Base-by-base conservation (phyloP, 768 basidiomycete species). In the Lanmaoa rubissima region DNA sequence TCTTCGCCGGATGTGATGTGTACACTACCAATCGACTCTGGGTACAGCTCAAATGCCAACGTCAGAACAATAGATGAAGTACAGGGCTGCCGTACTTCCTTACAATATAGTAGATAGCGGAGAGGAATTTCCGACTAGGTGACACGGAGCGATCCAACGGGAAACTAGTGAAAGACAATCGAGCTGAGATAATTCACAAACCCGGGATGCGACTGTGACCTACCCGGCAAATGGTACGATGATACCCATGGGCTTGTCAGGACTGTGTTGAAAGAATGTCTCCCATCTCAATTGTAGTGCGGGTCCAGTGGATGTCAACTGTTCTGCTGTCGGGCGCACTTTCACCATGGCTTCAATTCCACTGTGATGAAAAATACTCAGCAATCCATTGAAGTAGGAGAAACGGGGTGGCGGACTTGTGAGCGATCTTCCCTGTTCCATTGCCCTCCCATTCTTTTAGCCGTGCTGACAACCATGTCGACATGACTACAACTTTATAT, bases 201-300 rank as follows among this genome's bases (percentile, higher is more conserved):
- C n/a, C 12, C 31, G 34, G 3, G 12, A 31, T 24, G 19, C 12
- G 42, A 41, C 7, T 11, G 2, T 13, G 19, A 13, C 75, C 47
- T 60, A 83, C 81, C 74, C 75, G 4, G 78, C 68, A 21, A 78
- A 57, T 0, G 74, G 57, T 0, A 69, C 77, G 12, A 83, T 64
- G 43, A 76, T 74, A 39, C 78, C 60, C n/a, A 82, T 76, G 9
- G 84, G 77, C 58, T 86, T 87, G 61, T 87, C 86, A 0, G 80
- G 79, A 10, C 69, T 72, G 19, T 72, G 65, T 24, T 67, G 73
- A 46, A 81, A 87, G 65, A 80, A 82, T 13, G 69, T 65, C 2
- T 78, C 69, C 86, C 86, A 88, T 48, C 76, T 69, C 24, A 66
- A 53, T 39, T 74, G 66, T 58, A 87, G 84, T 1, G 63, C 72